Evolutionary conservation across 495 filamentous ascomycete species (phyloP).

Genomic region (Aspergillus olivimuriae): DNA sequence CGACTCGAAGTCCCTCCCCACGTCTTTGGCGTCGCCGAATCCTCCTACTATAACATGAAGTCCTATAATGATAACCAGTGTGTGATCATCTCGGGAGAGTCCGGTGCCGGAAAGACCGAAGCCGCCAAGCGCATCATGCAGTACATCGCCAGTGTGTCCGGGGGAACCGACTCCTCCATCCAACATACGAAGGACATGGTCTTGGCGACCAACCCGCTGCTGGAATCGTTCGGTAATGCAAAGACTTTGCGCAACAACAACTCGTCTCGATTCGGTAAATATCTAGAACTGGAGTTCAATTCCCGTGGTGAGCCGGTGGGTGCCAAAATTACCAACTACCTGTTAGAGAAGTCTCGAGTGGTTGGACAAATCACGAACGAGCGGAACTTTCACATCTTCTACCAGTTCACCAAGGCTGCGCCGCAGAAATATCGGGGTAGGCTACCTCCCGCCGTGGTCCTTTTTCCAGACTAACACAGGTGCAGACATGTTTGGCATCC

Average conservation of each 20-base stretch:
- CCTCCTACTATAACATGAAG: constrained; percentile 99
- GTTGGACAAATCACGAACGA: constrained; percentile 94
- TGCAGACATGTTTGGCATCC: constrained; percentile 76
- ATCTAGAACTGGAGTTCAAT: constrained; percentile 97
- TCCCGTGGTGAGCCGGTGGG: constrained; percentile 86
- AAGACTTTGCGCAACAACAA: constrained; percentile 99
- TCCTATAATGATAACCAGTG: constrained; percentile 99
- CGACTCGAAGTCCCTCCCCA: constrained; percentile 92
- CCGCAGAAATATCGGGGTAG: constrained; percentile 72
- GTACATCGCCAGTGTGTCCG: constrained; percentile 96
- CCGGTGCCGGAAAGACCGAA: constrained; percentile 98
- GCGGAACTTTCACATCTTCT: constrained; percentile 99
- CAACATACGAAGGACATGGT: constrained; percentile 99
- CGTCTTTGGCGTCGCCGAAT: constrained; percentile 96
- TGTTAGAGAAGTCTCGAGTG: constrained; percentile 92
- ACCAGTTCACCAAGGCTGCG: constrained; percentile 95
- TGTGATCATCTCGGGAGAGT: constrained; percentile 98
- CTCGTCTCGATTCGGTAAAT: constrained; percentile 96
- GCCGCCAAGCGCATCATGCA: constrained; percentile 99
- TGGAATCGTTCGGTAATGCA: constrained; percentile 97
- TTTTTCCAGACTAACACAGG: constrained; percentile 10
- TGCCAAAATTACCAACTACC: constrained; percentile 96
- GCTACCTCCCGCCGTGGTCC: neutral
- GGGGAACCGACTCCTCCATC: constrained; percentile 82
- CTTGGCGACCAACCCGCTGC: constrained; percentile 90